These are phyloP conservation scores for Curvularia hawaiiensis DNA, from an alignment of 2,329 filamentous ascomycete species.

Conservation along the genomic window DNA sequence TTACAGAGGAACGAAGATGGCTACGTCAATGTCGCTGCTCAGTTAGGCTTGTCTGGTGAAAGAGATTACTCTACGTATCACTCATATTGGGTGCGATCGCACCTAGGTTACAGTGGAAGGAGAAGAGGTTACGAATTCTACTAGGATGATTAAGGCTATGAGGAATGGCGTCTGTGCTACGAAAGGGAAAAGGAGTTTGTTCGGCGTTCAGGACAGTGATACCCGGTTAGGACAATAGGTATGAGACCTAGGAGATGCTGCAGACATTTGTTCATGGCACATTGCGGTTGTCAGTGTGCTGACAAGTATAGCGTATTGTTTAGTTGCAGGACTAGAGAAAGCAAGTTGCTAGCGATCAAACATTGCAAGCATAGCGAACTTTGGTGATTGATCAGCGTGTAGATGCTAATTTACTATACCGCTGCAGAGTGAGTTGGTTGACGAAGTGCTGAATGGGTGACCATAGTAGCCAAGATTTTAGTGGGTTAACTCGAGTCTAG, in stretches of 20 bases:
- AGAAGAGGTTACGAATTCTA: constrained; percentile 6
- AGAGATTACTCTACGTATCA: constrained; percentile 48
- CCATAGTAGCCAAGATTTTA: neutral
- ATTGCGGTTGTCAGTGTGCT: neutral
- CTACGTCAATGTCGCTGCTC: constrained; percentile 65
- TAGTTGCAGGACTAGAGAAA: neutral
- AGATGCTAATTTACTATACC: neutral
- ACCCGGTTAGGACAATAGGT: neutral
- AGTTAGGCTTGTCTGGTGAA: constrained; percentile 62
- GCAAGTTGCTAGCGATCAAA: neutral
- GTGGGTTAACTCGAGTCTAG: neutral
- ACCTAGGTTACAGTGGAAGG: constrained; percentile 13
- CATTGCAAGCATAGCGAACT: neutral
- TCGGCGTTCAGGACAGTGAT: constrained; percentile 8
- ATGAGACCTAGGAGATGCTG: neutral
- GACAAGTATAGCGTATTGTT: neutral
- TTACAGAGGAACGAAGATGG: constrained; percentile 56
- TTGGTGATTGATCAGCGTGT: neutral
- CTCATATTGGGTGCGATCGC: constrained; percentile 30
- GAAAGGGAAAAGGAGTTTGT: neutral
- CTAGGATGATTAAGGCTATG: neutral
- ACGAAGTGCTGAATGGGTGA: neutral
- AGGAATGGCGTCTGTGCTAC: neutral
- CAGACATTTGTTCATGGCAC: neutral
- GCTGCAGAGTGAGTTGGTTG: neutral